Evolutionary conservation across 768 basidiomycete genomes (phyloP).

Genomic region (Pleurotus tuber-regium): DNA sequence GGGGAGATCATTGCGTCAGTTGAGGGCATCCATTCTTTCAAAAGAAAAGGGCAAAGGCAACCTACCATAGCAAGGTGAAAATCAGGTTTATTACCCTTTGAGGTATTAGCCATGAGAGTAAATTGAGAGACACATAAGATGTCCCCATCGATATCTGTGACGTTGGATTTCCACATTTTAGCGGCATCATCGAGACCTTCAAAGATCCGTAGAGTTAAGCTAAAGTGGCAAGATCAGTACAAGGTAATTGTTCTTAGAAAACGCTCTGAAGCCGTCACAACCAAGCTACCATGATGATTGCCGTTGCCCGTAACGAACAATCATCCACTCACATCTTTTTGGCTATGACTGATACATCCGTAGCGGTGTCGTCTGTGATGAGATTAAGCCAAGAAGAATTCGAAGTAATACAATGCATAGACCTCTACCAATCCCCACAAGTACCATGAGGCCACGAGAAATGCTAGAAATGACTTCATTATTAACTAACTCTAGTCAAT

Average conservation of each 20-base stretch:
- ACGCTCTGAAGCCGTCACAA: too few species aligned
- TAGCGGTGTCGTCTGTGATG: slow-evolving; percentile 72
- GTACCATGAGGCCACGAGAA: slow-evolving; percentile 81
- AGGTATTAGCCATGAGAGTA: slow-evolving; percentile 82
- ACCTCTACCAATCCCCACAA: slow-evolving; percentile 88
- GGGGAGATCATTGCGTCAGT: too few species aligned
- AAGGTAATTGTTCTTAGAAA: too few species aligned
- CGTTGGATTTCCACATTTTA: slow-evolving; percentile 83
- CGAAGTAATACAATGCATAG: slow-evolving; percentile 11
- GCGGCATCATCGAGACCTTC: slow-evolving; percentile 49
- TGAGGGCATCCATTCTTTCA: too few species aligned
- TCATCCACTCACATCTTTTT: slow-evolving; percentile 73
- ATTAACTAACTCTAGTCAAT: slow-evolving; percentile 55
- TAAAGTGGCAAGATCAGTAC: slow-evolving; percentile 27
- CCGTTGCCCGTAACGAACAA: too few species aligned
- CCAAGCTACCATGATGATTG: too few species aligned
- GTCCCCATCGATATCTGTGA: slow-evolving; percentile 87
- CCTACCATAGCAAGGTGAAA: slow-evolving; percentile 92
- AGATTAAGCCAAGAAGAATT: background rate
- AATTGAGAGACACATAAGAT: slow-evolving; percentile 95
- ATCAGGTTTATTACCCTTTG: slow-evolving; percentile 88
- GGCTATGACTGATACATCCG: slow-evolving; percentile 68
- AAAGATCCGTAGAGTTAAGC: slow-evolving; percentile 74
- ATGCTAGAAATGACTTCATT: slow-evolving; percentile 78
- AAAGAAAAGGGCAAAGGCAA: background rate